Evolutionary conservation across 306 rosid species (phyloP), one percentile per base, ranked within the genome.

Genomic region (Delonix regia): DNA sequence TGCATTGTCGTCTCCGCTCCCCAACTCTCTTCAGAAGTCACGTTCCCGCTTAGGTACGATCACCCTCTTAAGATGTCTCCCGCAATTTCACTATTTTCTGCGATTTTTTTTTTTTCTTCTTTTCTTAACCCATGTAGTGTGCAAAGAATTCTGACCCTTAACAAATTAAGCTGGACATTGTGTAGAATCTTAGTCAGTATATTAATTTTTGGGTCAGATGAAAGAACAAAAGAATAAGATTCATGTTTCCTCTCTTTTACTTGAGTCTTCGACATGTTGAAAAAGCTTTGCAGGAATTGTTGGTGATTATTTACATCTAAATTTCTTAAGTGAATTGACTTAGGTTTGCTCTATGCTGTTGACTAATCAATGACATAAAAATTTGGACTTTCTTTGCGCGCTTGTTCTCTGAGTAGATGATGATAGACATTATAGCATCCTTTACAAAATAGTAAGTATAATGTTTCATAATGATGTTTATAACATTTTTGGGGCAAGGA

Each of bases 1-100:
- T 59, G 92, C 91, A n/a, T 78, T 88, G 51, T 85, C 92, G 41
- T 88, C 92, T 82, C 88, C 90, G 0, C 74, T 87, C 82, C 87
- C 89, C 69, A 87, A 84, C 65, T 81, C 86, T 65, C 85, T 86
- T 49, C 97, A 80, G 60, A 91, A 85, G 64, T 79, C 97, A 56
- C 86, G 89, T 30, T 85, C 87, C 60, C 76, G 33, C 80, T 77
- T 85, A 63, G 96, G 94, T 91, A 86, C 80, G 19, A 12, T 13
- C 39, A 33, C 59, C 39, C 80, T 79, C 77, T 74, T 36, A 19
- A 11, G 0, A 33, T 34, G 3, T 4, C 16, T 68, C n/a, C 24
- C 14, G 9, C 44, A 76, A 55, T 28, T 25, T 42, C 42, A 22
- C 42, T 77, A 0, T 65, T 4, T 44, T 22, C 21, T 74, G 22